A percentile compares a stretch with the other conserved stretches of the same genome.
These are phyloP conservation scores for Ogataea allantospora DNA, from an alignment of 805 yeast genomes.

Conservation along the genomic window DNA sequence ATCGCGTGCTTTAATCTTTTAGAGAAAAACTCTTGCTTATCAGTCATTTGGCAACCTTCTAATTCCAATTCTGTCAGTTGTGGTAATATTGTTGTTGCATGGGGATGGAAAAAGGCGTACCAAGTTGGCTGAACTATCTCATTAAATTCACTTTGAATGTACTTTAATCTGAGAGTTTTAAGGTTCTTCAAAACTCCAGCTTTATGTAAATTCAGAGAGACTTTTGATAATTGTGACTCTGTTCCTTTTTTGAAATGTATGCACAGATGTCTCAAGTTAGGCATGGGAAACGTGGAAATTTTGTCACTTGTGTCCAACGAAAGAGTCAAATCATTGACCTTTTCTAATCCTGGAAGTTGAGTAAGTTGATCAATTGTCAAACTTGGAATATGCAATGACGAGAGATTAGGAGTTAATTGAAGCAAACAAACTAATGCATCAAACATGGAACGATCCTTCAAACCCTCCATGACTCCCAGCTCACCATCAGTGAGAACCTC, in stretches of 20 bases:
- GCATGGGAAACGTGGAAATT: conserved; percentile 2
- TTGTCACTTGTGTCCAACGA: conserved; percentile 8
- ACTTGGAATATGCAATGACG: conserved; percentile 12
- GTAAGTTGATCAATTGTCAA: conserved; percentile 7
- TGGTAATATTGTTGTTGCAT: conserved; percentile 1
- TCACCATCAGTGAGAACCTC: conserved; percentile 5
- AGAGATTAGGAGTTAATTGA: conserved; percentile 17
- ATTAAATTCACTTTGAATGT: conserved; percentile 25
- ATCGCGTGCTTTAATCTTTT: conserved; percentile 6
- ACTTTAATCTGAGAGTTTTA: conserved; percentile 18
- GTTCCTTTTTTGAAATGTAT: conserved; percentile 25
- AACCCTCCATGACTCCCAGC: conserved; percentile 2
- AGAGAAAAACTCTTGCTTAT: conserved; percentile 16
- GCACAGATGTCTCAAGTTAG: conserved; percentile 12
- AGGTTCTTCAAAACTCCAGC: conserved; percentile 11
- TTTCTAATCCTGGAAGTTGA: neutral
- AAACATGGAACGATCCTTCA: conserved; percentile 7
- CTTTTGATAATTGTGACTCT: conserved; percentile 14
- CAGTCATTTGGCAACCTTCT: conserved; percentile 25
- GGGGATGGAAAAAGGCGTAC: conserved; percentile 27
- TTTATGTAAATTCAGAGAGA: conserved; percentile 11
- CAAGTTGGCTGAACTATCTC: conserved; percentile 26
- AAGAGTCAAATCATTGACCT: conserved; percentile 10
- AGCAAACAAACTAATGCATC: conserved; percentile 18
- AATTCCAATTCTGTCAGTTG: conserved; percentile 20